These are phyloP conservation scores for Oidiodendron maius DNA, from an alignment of 495 filamentous ascomycete species.

Conservation along the genomic window DNA sequence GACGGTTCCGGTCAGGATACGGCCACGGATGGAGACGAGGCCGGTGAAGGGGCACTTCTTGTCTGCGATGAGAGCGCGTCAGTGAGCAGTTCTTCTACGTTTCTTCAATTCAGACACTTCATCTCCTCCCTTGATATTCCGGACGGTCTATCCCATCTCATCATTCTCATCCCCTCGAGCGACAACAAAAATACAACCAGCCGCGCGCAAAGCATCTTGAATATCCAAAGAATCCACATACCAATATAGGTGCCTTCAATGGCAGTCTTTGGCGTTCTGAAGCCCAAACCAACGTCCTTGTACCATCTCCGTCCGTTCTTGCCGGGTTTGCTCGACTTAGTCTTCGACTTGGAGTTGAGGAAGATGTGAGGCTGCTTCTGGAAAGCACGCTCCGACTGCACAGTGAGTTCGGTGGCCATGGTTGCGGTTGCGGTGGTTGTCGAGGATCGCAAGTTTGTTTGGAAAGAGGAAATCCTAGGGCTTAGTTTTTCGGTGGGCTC, in stretches of 20 bases:
- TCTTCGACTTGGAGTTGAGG: slow-evolving; percentile 81
- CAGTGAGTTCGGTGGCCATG: slow-evolving; percentile 97
- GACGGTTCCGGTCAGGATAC: slow-evolving; percentile 98
- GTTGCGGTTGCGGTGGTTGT: slow-evolving; percentile 50
- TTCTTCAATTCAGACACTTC: too few relatives aligned
- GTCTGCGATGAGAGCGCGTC: slow-evolving; percentile 52
- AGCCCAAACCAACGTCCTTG: slow-evolving; percentile 98
- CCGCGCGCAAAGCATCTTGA: not conserved
- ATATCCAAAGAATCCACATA: slow-evolving; percentile 58
- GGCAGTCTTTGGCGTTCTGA: slow-evolving; percentile 93
- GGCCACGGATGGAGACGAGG: slow-evolving; percentile 95
- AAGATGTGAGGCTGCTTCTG: slow-evolving; percentile 99
- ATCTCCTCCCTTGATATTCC: too few relatives aligned
- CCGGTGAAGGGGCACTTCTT: slow-evolving; percentile 99
- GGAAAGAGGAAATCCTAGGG: not conserved
- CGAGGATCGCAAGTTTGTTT: slow-evolving; percentile 15
- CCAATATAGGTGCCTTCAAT: slow-evolving; percentile 99
- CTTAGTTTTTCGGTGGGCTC: slow-evolving; percentile 8
- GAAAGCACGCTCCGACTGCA: slow-evolving; percentile 97
- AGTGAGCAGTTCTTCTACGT: slow-evolving; percentile 13
- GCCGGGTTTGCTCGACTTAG: slow-evolving; percentile 76
- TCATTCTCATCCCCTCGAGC: too few relatives aligned
- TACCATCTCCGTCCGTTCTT: slow-evolving; percentile 95
- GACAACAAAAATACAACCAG: too few relatives aligned
- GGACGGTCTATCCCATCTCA: too few relatives aligned